A percentile compares a stretch with the other conserved stretches of the same genome.
These are phyloP conservation scores for Solanum pennellii DNA, from an alignment of 257 asterid species.

Conservation along the genomic window DNA sequence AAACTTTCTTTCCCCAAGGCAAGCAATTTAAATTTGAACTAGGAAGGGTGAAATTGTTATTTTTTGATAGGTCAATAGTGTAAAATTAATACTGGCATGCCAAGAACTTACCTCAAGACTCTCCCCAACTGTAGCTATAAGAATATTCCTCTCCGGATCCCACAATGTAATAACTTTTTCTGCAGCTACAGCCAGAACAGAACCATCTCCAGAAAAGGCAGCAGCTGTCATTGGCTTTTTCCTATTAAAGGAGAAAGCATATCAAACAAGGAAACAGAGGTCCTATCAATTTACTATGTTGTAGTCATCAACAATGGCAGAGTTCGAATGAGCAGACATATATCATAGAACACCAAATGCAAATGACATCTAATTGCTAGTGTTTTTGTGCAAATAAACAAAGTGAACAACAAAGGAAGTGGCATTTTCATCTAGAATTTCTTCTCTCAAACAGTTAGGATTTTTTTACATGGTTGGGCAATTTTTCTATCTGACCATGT, in stretches of 20 bases:
- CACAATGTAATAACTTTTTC: slow-evolving; percentile 78
- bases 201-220: slow-evolving; percentile 80
- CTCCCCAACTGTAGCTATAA: slow-evolving; percentile 82
- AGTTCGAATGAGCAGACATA: background rate
- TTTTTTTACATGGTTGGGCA: background rate
- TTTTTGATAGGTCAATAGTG: background rate
- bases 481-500: background rate
- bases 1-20: background rate
- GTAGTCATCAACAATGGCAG: background rate
- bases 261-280: background rate
- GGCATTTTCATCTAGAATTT: background rate
- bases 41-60: background rate
- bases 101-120: slow-evolving; percentile 43
- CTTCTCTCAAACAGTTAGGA: background rate
- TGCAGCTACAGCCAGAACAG: slow-evolving; percentile 93
- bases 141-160: slow-evolving; percentile 77
- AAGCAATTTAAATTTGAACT: background rate
- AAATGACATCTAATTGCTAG: background rate
- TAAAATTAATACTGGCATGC: background rate
- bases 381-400: background rate
- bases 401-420: background rate
- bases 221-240: slow-evolving; percentile 80
- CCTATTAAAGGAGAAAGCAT: slow-evolving; percentile 25
- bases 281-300: background rate
- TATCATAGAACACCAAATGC: background rate